Conservation (phyloP, 257 asterid genomes). For the Plectranthus barbatus region DNA sequence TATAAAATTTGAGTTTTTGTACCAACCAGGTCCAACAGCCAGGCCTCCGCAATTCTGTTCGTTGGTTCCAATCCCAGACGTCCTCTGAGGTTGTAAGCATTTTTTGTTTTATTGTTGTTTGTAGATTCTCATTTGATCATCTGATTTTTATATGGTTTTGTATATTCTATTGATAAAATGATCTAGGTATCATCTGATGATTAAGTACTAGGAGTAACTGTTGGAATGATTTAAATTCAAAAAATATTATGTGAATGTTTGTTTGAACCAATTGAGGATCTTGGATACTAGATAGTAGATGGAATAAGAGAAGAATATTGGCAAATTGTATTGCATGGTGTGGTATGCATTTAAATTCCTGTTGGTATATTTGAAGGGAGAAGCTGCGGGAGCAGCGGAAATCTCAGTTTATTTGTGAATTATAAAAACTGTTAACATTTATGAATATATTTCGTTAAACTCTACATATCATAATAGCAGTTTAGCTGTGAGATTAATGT, state of each 20-base stretch:
- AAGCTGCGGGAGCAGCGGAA: not conserved
- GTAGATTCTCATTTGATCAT: not conserved
- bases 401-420: not conserved
- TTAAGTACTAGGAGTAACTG: not conserved
- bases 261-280: not conserved
- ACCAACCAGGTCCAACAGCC: slow-evolving; percentile 51
- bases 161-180: not conserved
- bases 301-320: not conserved
- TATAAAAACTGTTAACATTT: too few species aligned
- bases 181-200: not conserved
- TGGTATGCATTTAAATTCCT: not conserved
- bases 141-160: not conserved
- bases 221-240: not conserved
- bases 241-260: not conserved
- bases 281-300: not conserved
- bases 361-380: not conserved
- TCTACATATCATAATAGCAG: too few species aligned
- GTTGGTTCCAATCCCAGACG: slow-evolving; percentile 88
- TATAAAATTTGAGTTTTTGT: not conserved
- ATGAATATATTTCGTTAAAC: not conserved
- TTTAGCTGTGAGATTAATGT: not conserved
- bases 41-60: slow-evolving; percentile 49
- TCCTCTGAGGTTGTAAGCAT: slow-evolving; percentile 57
- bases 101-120: not conserved
- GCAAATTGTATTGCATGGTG: too few species aligned